phyloP scores from a whole-genome alignment of 78 protist species.

The Monosiga brevicollis region DNA sequence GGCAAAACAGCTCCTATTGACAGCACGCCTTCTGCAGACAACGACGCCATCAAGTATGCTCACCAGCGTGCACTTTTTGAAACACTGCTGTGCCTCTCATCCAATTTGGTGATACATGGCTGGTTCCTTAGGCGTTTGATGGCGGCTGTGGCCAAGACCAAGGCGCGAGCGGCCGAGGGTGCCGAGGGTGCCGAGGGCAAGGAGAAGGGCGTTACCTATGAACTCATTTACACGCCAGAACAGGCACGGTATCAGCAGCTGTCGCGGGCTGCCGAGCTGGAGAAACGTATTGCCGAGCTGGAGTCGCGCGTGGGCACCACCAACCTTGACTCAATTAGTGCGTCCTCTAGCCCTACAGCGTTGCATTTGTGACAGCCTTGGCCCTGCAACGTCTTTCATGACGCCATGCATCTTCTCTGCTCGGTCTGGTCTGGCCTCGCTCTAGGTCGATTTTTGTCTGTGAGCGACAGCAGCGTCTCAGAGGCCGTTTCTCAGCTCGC shows the following conservation, averaged over 20 bases:
- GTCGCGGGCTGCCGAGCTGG: neutral
- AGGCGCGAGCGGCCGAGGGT: neutral
- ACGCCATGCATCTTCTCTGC: no score
- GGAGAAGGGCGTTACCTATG: neutral
- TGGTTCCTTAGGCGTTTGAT: neutral
- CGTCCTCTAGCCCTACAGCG: no score
- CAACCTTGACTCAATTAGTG: no score
- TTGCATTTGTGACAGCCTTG: no score
- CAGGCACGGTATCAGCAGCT: neutral
- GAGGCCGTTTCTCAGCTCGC: no score
- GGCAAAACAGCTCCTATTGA: neutral
- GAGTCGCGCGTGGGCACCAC: neutral
- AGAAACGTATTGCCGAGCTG: neutral
- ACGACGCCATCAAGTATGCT: neutral
- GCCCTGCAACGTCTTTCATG: no score
- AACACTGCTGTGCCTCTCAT: neutral
- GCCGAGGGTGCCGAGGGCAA: neutral
- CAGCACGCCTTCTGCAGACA: neutral
- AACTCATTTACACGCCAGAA: neutral
- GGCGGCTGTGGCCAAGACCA: neutral
- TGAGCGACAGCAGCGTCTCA: no score
- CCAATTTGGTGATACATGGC: neutral
- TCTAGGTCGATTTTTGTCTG: no score
- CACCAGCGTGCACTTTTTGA: neutral
- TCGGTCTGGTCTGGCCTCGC: no score